Evolutionary conservation across 129 eudicot genomes (phyloP), one percentile per base, ranked within the genome.

Genomic region (Flaveria robusta): DNA sequence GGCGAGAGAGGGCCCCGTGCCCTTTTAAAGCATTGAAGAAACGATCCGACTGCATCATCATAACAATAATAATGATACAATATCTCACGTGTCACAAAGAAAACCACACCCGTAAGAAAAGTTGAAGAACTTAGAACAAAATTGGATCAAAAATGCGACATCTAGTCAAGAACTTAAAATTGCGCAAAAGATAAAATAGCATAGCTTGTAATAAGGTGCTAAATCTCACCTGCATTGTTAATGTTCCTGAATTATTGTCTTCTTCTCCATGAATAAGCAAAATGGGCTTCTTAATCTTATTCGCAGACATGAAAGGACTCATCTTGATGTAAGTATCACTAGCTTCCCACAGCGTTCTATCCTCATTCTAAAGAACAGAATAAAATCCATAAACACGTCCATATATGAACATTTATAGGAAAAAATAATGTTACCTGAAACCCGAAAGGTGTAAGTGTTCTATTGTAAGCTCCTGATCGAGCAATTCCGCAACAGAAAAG

Each of bases 281-380:
- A 82, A 93, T 90, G 49, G 98, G 98, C 83, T 88, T 93, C 86
- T 93, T 90, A 46, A 93, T 90, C 76, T 88, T 93, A 80, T 87
- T 87, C 60, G 96, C 97, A 39, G 97, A 76, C 88, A 93, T 90
- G 82, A 93, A 90, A 7, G 98, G 98, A 71, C 98, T 93, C 98
- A 93, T 93, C 74, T 91, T 83, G 54, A 93, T 85, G 55, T 93
- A 93, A 64, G 92, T 91, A 73, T 65, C 78, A 59, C 92, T 88
- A 14, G 98, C 98, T 43, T 93, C 98, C 98, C 98, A 93, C 11
- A 93, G 93, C 7, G 98, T 93, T 83, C 98, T 84, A 29, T 93
- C 98, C 87, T 93, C 98, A 59, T 88, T 91, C 98, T 93, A 80
- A 74, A 47, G 46, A 77, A 47, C 10, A 68, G n/a, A 70, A 12